Evolutionary conservation across 1,284 basidiomycete genomes (phyloP).

Genomic region (Agroathelia rolfsii): DNA sequence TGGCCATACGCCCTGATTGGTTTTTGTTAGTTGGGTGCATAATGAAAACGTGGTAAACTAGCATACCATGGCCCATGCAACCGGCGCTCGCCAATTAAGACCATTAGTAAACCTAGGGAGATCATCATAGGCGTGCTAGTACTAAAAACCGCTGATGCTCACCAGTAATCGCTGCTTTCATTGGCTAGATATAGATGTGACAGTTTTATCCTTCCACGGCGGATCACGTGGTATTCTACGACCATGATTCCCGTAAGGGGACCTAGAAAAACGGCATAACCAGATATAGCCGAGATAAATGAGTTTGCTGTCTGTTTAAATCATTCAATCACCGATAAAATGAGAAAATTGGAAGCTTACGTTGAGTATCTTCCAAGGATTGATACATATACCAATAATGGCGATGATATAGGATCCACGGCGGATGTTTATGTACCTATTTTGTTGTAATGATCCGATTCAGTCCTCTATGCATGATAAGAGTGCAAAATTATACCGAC

Average conservation of each 20-base stretch:
- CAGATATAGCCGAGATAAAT: conserved; percentile 22
- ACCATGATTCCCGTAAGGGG: conserved; percentile 24
- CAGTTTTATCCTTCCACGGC: conserved; percentile 16
- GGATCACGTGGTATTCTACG: conserved; percentile 20
- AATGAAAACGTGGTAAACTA: too few species aligned
- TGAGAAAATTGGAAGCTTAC: conserved; percentile 12
- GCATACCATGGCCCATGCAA: conserved; percentile 20
- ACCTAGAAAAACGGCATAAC: conserved; percentile 21
- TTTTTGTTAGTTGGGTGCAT: too few species aligned
- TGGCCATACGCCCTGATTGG: conserved; percentile 20
- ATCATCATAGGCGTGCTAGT: background rate
- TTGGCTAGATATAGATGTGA: conserved; percentile 19
- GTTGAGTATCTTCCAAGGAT: conserved; percentile 23
- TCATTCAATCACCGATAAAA: background rate
- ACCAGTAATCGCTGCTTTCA: conserved; percentile 20
- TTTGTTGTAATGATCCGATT: background rate
- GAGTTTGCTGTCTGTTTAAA: conserved; percentile 19
- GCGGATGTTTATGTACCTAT: conserved; percentile 19
- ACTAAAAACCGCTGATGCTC: too few species aligned
- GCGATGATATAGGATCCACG: conserved; percentile 21
- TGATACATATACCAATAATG: conserved; percentile 21
- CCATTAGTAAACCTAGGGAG: conserved; percentile 18
- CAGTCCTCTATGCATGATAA: too few species aligned
- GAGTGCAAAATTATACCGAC: conserved; percentile 5
- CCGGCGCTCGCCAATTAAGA: conserved; percentile 21